Percentiles rank a stretch among this genome's conserved stretches.
These are phyloP conservation scores for Sindora glabra DNA, from an alignment of 306 rosid species.

Conservation along the genomic window DNA sequence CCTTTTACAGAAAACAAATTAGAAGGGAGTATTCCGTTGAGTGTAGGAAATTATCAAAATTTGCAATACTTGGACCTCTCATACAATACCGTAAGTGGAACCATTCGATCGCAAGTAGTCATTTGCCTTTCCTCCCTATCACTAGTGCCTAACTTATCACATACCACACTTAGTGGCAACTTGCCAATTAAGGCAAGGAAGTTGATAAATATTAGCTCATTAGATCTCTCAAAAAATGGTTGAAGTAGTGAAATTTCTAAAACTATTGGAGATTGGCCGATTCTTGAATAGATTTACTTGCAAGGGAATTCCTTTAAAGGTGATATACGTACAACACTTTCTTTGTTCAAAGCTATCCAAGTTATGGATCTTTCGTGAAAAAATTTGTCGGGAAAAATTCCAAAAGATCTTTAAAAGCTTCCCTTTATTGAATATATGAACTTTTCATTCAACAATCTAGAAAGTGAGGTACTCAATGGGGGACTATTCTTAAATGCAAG, in stretches of 20 bases:
- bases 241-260: not conserved
- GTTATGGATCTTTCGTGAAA: not conserved
- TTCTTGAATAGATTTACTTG: not conserved
- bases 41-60: not conserved
- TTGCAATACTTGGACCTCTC: too few species aligned
- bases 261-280: not conserved
- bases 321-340: not conserved
- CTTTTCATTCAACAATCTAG: not conserved
- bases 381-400: too few species aligned
- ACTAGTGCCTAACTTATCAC: not conserved
- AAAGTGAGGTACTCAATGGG: too few species aligned
- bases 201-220: not conserved
- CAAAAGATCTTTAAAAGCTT: not conserved
- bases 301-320: not conserved
- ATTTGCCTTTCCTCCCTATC: not conserved
- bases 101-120: not conserved
- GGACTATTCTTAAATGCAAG: not conserved
- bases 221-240: not conserved
- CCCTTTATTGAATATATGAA: not conserved
- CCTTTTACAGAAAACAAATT: not conserved
- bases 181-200: too few species aligned
- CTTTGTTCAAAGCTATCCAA: not conserved
- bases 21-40: not conserved
- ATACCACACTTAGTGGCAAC: not conserved
- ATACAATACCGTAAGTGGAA: too few species aligned